A percentile compares a stretch with the other conserved stretches of the same genome.
Evolutionary conservation across 2,329 filamentous ascomycete genomes (phyloP).

Genomic region (Ophiocordyceps camponoti-rufipedis): DNA sequence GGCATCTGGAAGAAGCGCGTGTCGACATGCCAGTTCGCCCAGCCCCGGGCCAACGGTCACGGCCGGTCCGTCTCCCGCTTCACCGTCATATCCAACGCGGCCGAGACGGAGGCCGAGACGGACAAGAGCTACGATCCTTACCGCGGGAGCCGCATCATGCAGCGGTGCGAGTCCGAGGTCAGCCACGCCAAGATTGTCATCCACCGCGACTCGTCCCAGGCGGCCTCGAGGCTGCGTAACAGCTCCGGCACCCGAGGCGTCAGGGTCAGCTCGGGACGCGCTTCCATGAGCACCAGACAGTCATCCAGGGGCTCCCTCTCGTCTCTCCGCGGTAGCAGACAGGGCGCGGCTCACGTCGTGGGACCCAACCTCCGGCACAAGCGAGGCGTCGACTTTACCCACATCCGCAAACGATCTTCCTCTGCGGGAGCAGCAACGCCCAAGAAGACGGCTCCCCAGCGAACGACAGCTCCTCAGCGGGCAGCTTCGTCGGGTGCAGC

Average conservation of each 20-base stretch:
- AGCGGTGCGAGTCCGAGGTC: conserved; percentile 24
- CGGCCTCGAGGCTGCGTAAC: conserved; percentile 15
- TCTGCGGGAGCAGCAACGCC: conserved; percentile 9
- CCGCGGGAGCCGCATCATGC: conserved; percentile 41
- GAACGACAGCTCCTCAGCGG: conserved; percentile 2
- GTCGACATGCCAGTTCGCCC: conserved; percentile 41
- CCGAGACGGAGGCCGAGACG: conserved; percentile 30
- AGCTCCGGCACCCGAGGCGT: conserved; percentile 15
- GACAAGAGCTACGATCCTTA: conserved; percentile 68
- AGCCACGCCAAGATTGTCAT: conserved; percentile 52
- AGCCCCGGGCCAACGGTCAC: conserved; percentile 25
- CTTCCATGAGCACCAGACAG: conserved; percentile 11
- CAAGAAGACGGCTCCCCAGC: conserved; percentile 1
- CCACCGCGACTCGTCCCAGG: conserved; percentile 29
- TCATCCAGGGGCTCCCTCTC: conserved; percentile 24
- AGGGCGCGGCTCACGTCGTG: conserved; percentile 22
- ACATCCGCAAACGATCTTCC: conserved; percentile 21
- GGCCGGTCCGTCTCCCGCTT: conserved; percentile 40
- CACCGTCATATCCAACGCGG: conserved; percentile 44
- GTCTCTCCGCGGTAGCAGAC: conserved; percentile 29
- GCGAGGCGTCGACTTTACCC: conserved; percentile 36
- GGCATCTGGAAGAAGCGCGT: conserved; percentile 38
- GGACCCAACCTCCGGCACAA: conserved; percentile 26
- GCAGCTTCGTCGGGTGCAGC: conserved; percentile 6
- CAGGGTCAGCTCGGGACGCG: conserved; percentile 11